These are phyloP conservation scores for Candida taoyuanica DNA, from an alignment of 805 yeast genomes.

Conservation along the genomic window DNA sequence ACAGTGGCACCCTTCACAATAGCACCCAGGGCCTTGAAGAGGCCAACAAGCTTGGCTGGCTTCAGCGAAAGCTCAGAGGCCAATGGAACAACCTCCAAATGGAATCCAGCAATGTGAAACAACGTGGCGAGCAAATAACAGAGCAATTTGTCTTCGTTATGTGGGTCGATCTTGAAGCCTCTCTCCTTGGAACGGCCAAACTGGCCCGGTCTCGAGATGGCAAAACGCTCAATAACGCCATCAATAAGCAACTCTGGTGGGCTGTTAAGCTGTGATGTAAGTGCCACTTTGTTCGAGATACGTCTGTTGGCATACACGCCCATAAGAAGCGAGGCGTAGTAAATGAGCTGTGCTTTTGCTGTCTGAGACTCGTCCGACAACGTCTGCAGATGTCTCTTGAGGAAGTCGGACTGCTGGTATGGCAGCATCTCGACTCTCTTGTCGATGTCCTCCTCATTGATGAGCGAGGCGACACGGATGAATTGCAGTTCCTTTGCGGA, in stretches of 20 bases:
- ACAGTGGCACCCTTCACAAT: constrained; percentile 63
- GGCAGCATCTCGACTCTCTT: constrained; percentile 59
- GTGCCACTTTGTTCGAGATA: constrained; percentile 49
- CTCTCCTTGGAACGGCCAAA: constrained; percentile 73
- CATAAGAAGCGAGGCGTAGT: constrained; percentile 72
- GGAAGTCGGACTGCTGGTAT: constrained; percentile 49
- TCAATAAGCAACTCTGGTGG: constrained; percentile 74
- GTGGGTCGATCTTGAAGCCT: constrained; percentile 81
- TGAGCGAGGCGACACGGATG: constrained; percentile 59
- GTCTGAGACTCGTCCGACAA: constrained; percentile 41
- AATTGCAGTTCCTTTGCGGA: constrained; percentile 58
- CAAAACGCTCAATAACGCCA: constrained; percentile 66
- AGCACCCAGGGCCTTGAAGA: constrained; percentile 83
- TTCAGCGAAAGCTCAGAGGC: constrained; percentile 82
- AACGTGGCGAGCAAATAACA: constrained; percentile 71
- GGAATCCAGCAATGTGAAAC: constrained; percentile 71
- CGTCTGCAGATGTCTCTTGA: constrained; percentile 41
- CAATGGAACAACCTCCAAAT: constrained; percentile 71
- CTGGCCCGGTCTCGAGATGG: constrained; percentile 58
- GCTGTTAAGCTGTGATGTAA: constrained; percentile 56
- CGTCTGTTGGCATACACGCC: constrained; percentile 79
- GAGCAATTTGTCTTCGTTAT: constrained; percentile 78
- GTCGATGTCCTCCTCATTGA: constrained; percentile 49
- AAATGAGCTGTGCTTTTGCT: constrained; percentile 62
- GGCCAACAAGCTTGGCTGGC: constrained; percentile 61